phyloP scores from a whole-genome alignment of 2,329 filamentous ascomycete genomes.

The Cercospora beticola region DNA sequence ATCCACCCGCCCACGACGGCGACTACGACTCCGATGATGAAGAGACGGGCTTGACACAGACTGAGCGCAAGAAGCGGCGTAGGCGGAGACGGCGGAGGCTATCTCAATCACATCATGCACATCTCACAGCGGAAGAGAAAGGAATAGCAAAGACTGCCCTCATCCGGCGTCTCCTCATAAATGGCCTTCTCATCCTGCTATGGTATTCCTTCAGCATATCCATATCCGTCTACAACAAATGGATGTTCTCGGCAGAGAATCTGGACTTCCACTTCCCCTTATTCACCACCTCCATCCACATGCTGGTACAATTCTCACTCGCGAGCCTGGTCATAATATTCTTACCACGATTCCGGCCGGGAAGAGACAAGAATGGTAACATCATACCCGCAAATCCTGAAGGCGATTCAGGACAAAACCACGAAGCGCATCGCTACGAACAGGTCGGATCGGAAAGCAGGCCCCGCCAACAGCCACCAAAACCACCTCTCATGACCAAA shows the following conservation, averaged over 20 bases:
- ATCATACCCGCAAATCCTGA: background rate
- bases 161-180: slow-evolving; percentile 66
- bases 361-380: slow-evolving; percentile 39
- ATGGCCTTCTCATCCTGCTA: slow-evolving; percentile 75
- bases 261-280: slow-evolving; percentile 92
- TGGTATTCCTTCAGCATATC: slow-evolving; percentile 92
- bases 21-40: slow-evolving; percentile 61
- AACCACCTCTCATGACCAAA: slow-evolving; percentile 72
- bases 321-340: slow-evolving; percentile 76
- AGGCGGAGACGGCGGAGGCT: slow-evolving; percentile 65
- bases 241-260: slow-evolving; percentile 90
- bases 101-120: slow-evolving; percentile 64
- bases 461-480: slow-evolving; percentile 22
- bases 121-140: slow-evolving; percentile 67
- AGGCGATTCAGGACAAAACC: background rate
- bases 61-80: slow-evolving; percentile 62
- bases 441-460: slow-evolving; percentile 18
- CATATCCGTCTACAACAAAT: slow-evolving; percentile 98
- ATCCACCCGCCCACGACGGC: background rate
- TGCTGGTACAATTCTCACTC: slow-evolving; percentile 88
- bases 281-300: slow-evolving; percentile 92
- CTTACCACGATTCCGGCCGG: slow-evolving; percentile 77
- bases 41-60: slow-evolving; percentile 78
- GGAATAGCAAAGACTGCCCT: slow-evolving; percentile 70
- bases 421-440: slow-evolving; percentile 16